phyloP scores from a whole-genome alignment of 495 filamentous ascomycete species.

The Barbatosphaeria neglecta region DNA sequence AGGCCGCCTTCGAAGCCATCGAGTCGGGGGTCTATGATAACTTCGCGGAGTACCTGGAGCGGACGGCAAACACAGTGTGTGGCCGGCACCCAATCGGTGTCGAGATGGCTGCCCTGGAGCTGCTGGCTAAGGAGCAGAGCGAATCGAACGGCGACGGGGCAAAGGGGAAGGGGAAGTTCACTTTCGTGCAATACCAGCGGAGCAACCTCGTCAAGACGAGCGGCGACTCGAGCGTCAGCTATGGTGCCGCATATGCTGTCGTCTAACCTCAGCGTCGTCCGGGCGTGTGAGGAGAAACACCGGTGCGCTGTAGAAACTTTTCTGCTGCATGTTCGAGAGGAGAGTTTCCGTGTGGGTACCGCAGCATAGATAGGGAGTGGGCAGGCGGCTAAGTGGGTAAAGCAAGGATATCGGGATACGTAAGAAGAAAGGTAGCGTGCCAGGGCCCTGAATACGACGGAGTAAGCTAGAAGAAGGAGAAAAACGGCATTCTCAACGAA shows the following conservation, averaged over 20 bases:
- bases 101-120: slow-evolving; percentile 77
- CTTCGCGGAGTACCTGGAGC: slow-evolving; percentile 56
- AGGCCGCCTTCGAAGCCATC: slow-evolving; percentile 71
- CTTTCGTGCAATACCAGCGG: slow-evolving; percentile 83
- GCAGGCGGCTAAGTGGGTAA: not conserved
- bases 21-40: slow-evolving; percentile 55
- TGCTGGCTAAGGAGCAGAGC: slow-evolving; percentile 21
- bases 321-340: too few relatives aligned
- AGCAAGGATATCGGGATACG: not conserved
- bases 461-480: too few relatives aligned
- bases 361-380: too few relatives aligned
- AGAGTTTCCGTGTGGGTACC: too few relatives aligned
- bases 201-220: slow-evolving; percentile 64
- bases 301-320: too few relatives aligned
- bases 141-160: slow-evolving; percentile 10
- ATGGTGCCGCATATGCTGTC: slow-evolving; percentile 71
- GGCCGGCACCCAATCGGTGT: slow-evolving; percentile 93
- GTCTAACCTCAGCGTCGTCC: slow-evolving; percentile 15
- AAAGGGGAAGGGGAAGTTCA: slow-evolving; percentile 50
- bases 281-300: not conserved
- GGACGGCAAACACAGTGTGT: slow-evolving; percentile 86
- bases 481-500: too few relatives aligned
- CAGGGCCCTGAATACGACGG: too few relatives aligned
- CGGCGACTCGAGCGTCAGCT: slow-evolving; percentile 85
- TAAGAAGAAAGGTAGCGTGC: too few relatives aligned